Evolutionary conservation across 345 rosid genomes (phyloP).

Genomic region (Mangifera indica): DNA sequence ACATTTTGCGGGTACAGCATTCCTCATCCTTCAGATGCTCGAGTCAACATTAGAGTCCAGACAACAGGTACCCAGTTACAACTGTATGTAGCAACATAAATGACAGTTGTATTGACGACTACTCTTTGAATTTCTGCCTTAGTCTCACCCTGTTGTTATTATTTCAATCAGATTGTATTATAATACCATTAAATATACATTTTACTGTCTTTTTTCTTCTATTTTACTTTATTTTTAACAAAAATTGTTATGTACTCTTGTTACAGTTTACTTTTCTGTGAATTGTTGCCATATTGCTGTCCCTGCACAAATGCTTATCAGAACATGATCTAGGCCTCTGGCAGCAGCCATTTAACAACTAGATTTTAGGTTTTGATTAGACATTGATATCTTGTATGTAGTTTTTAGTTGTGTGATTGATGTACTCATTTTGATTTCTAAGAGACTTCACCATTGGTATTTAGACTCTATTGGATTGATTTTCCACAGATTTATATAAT

Average conservation of each 20-base stretch:
- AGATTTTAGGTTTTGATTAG: not conserved
- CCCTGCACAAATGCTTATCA: not conserved
- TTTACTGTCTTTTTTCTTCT: not conserved
- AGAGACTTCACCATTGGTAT: not conserved
- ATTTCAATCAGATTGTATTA: not conserved
- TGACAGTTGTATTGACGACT: not conserved
- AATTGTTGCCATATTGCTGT: not conserved
- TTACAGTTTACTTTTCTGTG: not conserved
- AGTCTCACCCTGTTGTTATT: not conserved
- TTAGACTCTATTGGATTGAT: not conserved
- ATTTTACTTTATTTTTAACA: no score
- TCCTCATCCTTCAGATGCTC: conserved; percentile 89
- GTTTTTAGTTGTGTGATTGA: not conserved
- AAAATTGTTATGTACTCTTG: not conserved
- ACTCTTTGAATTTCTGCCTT: not conserved
- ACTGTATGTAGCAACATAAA: not conserved
- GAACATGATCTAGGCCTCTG: not conserved
- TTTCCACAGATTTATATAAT: not conserved
- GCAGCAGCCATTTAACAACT: not conserved
- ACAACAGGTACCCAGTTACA: conserved; percentile 60
- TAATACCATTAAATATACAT: no score
- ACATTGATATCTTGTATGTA: not conserved
- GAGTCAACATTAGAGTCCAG: conserved; percentile 74
- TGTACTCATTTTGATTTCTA: not conserved
- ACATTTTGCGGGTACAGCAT: conserved; percentile 72